A percentile compares a stretch with the other conserved stretches of the same genome.
Evolutionary conservation across 257 asterid species (phyloP).

Genomic region (Anisodus tanguticus): DNA sequence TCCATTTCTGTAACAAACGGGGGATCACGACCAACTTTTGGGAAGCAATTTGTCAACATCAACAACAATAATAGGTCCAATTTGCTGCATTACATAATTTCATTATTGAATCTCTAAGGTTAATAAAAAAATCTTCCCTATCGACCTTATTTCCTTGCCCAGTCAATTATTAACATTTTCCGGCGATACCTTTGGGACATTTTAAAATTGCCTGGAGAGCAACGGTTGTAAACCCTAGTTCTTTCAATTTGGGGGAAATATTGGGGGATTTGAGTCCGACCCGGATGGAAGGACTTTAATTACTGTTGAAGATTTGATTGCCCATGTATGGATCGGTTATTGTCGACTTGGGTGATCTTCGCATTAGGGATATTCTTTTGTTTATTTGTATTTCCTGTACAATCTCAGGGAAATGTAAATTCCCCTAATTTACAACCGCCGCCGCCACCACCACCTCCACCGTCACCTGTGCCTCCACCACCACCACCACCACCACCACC

Average conservation of each 20-base stretch:
- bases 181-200: too few relatives aligned
- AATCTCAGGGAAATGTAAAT: constrained; percentile 50
- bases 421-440: constrained; percentile 38
- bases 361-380: constrained; percentile 36
- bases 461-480: constrained; percentile 36
- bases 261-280: constrained; percentile 35
- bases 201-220: too few relatives aligned
- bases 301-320: constrained; percentile 33
- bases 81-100: neutral
- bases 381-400: constrained; percentile 44
- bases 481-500: neutral
- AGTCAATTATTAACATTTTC: too few relatives aligned
- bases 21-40: constrained; percentile 27
- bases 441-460: constrained; percentile 29
- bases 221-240: neutral
- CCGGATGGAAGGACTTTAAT: constrained; percentile 44
- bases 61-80: neutral
- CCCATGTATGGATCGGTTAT: constrained; percentile 52
- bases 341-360: constrained; percentile 34
- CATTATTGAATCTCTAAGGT: neutral
- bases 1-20: constrained; percentile 16
- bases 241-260: neutral
- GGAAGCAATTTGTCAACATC: neutral
- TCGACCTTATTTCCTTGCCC: too few relatives aligned
- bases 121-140: too few relatives aligned